Percentiles rank a stretch among this genome's conserved stretches.
Evolutionary conservation across 805 yeast genomes (phyloP).

Genomic region (Maudiozyma bulderi): DNA sequence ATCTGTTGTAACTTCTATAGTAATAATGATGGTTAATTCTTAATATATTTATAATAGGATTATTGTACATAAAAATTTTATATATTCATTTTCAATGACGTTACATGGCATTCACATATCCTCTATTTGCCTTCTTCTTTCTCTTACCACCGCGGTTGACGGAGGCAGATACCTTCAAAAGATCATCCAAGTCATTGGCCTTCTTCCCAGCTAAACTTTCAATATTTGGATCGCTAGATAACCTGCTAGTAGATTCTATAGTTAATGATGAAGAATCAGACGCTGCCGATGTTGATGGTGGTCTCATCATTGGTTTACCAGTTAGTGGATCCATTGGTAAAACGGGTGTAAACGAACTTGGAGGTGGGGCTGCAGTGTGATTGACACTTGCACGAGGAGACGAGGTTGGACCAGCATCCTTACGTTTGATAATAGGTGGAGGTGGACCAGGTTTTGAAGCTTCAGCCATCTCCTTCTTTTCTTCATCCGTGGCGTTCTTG

Average conservation of each 20-base stretch:
- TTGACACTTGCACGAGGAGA: constrained; percentile 33
- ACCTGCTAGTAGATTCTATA: background rate
- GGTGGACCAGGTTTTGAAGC: constrained; percentile 68
- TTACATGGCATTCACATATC: constrained; percentile 60
- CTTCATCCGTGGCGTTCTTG: constrained; percentile 55
- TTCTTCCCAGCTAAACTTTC: constrained; percentile 21
- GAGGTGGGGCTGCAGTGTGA: constrained; percentile 20
- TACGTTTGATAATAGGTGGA: constrained; percentile 28
- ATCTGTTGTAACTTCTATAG: too few species aligned
- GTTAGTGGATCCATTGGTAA: constrained; percentile 27
- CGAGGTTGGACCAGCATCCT: constrained; percentile 24
- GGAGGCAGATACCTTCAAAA: constrained; percentile 31
- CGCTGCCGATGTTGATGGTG: constrained; percentile 1
- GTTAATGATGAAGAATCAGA: constrained; percentile 11
- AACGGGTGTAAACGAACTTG: constrained; percentile 23
- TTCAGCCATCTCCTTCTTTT: constrained; percentile 45
- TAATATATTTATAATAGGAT: too few species aligned
- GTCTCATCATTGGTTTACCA: constrained; percentile 21
- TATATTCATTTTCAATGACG: constrained; percentile 1
- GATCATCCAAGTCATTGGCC: constrained; percentile 39
- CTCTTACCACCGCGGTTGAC: constrained; percentile 28
- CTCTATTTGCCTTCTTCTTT: constrained; percentile 39
- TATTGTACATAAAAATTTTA: background rate
- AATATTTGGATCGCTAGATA: constrained; percentile 15
- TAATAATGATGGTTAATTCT: too few species aligned